Conservation (phyloP, 2,329 filamentous ascomycete species). For the Exophiala bonariae region DNA sequence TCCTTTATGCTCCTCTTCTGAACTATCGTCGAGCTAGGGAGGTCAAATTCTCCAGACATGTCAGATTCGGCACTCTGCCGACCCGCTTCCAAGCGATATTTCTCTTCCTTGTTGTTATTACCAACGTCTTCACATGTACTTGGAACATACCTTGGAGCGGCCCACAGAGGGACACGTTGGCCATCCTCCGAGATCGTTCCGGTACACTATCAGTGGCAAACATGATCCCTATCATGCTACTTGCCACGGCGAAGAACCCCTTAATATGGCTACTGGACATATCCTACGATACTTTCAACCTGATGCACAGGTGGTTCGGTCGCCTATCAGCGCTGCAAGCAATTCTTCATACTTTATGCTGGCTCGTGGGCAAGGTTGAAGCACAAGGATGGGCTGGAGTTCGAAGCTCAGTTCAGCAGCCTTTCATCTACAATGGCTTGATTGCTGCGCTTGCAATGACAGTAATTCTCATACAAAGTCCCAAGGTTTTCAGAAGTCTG, state of each 20-base stretch:
- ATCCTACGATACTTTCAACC: conserved; percentile 44
- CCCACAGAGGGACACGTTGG: conserved; percentile 34
- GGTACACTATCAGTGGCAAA: conserved; percentile 44
- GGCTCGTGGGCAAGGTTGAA: conserved; percentile 68
- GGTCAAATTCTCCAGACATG: conserved; percentile 41
- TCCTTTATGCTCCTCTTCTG: conserved; percentile 53
- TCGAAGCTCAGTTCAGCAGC: conserved; percentile 29
- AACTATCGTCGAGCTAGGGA: conserved; percentile 45
- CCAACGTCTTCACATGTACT: conserved; percentile 53
- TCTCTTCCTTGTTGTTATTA: conserved; percentile 39
- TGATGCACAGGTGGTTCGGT: conserved; percentile 79
- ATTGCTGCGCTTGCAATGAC: conserved; percentile 57
- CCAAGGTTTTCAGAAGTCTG: conserved; percentile 81
- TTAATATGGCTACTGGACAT: conserved; percentile 42
- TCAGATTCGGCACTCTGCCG: conserved; percentile 47
- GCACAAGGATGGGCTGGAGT: conserved; percentile 38
- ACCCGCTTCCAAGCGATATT: conserved; percentile 46
- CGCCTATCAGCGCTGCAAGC: conserved; percentile 68
- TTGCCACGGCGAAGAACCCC: conserved; percentile 45
- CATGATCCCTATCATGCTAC: conserved; percentile 42
- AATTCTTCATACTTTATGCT: conserved; percentile 70
- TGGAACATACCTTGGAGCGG: conserved; percentile 42
- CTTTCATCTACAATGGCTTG: conserved; percentile 41
- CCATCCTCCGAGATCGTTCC: conserved; percentile 43
- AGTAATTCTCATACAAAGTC: conserved; percentile 66